A percentile compares a stretch with the other conserved stretches of the same genome.
phyloP scores from a whole-genome alignment of 2,329 filamentous ascomycete genomes.

The Raffaelea arxii region DNA sequence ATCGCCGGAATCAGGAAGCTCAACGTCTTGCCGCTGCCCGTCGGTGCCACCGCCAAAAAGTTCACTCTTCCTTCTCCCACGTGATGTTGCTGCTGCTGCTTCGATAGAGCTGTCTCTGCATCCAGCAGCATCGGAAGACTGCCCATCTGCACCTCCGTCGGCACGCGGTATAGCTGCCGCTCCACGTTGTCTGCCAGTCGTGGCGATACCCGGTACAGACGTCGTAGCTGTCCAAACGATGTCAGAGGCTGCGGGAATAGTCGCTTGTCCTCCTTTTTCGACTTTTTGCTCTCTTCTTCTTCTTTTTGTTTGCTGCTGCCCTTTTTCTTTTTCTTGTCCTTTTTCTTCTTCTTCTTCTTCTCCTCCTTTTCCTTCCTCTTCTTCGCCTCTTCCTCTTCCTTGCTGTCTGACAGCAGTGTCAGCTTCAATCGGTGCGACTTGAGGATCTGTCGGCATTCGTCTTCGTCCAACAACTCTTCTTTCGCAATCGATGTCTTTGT shows the following conservation, averaged over 20 bases:
- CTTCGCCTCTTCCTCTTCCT: constrained; percentile 8
- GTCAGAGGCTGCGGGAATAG: constrained; percentile 73
- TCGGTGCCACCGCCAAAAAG: constrained; percentile 82
- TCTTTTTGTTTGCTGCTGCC: constrained; percentile 33
- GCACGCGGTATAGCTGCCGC: constrained; percentile 75
- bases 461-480: constrained; percentile 43
- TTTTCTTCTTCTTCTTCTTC: constrained; percentile 12
- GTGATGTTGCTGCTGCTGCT: constrained; percentile 30
- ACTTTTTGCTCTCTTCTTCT: constrained; percentile 26
- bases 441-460: constrained; percentile 64
- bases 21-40: constrained; percentile 92
- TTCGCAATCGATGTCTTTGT: background rate
- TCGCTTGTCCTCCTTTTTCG: constrained; percentile 40
- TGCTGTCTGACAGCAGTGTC: constrained; percentile 51
- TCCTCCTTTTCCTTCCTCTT: constrained; percentile 25
- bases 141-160: constrained; percentile 89
- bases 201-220: constrained; percentile 62
- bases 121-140: constrained; percentile 69
- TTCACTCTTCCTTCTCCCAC: constrained; percentile 43
- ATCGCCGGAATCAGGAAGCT: constrained; percentile 85
- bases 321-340: constrained; percentile 28
- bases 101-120: constrained; percentile 40
- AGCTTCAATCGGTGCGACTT: constrained; percentile 79
- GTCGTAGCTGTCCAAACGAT: constrained; percentile 63
- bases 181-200: constrained; percentile 69